phyloP scores from a whole-genome alignment of 2,329 filamentous ascomycete genomes.

The Talaromyces sp. region DNA sequence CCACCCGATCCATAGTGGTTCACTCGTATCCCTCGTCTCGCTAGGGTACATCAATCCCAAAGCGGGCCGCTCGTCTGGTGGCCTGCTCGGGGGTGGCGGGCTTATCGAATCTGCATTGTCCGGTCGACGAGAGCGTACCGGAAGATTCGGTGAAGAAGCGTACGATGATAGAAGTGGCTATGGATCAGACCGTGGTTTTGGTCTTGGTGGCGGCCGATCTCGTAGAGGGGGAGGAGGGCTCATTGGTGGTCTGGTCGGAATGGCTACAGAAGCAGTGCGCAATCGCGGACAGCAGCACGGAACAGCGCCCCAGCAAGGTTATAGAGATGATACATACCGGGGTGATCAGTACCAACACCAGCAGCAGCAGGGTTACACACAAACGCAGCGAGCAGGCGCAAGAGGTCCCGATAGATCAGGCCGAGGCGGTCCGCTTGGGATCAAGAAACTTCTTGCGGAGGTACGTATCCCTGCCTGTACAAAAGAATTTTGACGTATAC shows the following conservation, averaged over 20 bases:
- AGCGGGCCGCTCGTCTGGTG: neutral
- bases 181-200: neutral
- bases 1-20: constrained; percentile 8
- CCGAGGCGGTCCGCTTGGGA: neutral
- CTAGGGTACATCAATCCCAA: neutral
- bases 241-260: neutral
- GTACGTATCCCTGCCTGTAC: neutral
- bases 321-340: neutral
- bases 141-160: neutral
- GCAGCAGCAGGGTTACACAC: neutral
- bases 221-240: neutral
- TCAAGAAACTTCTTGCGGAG: neutral
- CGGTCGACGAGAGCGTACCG: neutral
- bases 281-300: neutral
- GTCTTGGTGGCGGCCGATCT: neutral
- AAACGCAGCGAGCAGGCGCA: neutral
- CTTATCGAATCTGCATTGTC: neutral
- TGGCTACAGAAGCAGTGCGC: constrained; percentile 1
- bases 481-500: neutral
- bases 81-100: neutral
- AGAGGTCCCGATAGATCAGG: neutral
- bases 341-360: neutral
- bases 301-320: neutral
- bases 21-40: neutral
- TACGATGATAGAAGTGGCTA: neutral